Evolutionary conservation across 2,329 filamentous ascomycete genomes (phyloP).

Genomic region (Rhynchosporium agropyri): DNA sequence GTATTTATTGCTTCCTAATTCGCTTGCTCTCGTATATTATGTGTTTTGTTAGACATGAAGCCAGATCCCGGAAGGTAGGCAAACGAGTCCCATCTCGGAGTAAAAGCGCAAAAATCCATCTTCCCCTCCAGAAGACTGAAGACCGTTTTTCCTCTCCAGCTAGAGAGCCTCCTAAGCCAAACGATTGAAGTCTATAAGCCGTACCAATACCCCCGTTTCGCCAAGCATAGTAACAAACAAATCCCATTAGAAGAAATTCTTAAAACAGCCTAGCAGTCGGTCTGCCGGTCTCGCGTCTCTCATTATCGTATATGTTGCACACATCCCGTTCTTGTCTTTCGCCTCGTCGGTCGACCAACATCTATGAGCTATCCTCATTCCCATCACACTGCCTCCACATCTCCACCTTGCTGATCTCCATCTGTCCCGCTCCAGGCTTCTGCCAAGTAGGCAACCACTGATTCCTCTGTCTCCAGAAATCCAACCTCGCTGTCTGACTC

Average conservation of each 20-base stretch:
- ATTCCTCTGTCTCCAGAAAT: slow-evolving; percentile 73
- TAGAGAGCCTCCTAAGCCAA: no score
- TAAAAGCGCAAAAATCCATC: no score
- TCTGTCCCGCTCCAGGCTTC: slow-evolving; percentile 55
- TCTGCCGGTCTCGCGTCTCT: neutral
- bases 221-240: slow-evolving; percentile 7
- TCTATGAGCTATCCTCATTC: slow-evolving; percentile 45
- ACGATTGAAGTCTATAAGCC: slow-evolving; percentile 14
- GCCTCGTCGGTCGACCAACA: neutral
- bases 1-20: no score
- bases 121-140: no score
- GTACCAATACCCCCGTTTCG: slow-evolving; percentile 12
- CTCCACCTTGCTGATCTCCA: slow-evolving; percentile 70
- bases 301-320: slow-evolving; percentile 16
- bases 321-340: slow-evolving; percentile 3
- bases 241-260: slow-evolving; percentile 3
- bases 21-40: no score
- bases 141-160: no score
- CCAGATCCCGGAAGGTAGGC: no score
- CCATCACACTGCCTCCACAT: slow-evolving; percentile 73
- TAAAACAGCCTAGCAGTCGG: neutral
- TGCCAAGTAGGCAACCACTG: slow-evolving; percentile 74
- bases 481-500: slow-evolving; percentile 65
- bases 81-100: no score
- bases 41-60: no score